phyloP scores from a whole-genome alignment of 2,329 filamentous ascomycete genomes.

The Calonectria pteridis region DNA sequence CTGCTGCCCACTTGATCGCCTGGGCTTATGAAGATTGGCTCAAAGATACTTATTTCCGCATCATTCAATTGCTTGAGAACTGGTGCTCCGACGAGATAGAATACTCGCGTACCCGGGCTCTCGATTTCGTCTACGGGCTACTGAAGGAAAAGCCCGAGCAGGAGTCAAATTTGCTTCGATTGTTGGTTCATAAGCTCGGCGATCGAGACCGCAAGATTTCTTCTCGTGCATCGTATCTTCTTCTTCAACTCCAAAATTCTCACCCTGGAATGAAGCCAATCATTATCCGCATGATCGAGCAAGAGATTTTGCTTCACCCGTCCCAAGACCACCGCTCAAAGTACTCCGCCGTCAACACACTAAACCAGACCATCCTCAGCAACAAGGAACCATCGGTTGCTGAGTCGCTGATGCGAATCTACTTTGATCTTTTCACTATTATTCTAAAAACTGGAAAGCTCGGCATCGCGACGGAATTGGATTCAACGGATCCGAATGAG shows the following conservation, averaged over 20 bases:
- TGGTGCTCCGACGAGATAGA: constrained; percentile 98
- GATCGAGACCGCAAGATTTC: constrained; percentile 96
- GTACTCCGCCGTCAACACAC: constrained; percentile 95
- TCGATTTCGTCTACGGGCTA: constrained; percentile 92
- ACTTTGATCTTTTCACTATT: constrained; percentile 89
- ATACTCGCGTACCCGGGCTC: constrained; percentile 87
- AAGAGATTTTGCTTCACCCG: constrained; percentile 87
- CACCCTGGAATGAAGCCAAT: constrained; percentile 96
- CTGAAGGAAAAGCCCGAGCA: constrained; percentile 97
- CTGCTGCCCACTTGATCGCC: constrained; percentile 81
- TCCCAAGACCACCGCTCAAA: constrained; percentile 90
- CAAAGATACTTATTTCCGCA: constrained; percentile 92
- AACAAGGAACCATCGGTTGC: constrained; percentile 85
- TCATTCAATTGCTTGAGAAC: constrained; percentile 89
- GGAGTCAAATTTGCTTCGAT: constrained; percentile 89
- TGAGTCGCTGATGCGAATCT: constrained; percentile 85
- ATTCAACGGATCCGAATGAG: constrained; percentile 55
- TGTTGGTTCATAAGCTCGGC: constrained; percentile 96
- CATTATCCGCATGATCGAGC: constrained; percentile 86
- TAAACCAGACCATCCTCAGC: constrained; percentile 96
- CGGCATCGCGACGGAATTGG: constrained; percentile 57
- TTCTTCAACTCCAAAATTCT: constrained; percentile 89
- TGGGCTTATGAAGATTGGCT: constrained; percentile 98
- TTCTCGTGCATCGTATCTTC: constrained; percentile 89
- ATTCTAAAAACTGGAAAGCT: constrained; percentile 75